Conservation (phyloP, 2,329 filamentous ascomycete species). For the Botrytis paeoniae region DNA sequence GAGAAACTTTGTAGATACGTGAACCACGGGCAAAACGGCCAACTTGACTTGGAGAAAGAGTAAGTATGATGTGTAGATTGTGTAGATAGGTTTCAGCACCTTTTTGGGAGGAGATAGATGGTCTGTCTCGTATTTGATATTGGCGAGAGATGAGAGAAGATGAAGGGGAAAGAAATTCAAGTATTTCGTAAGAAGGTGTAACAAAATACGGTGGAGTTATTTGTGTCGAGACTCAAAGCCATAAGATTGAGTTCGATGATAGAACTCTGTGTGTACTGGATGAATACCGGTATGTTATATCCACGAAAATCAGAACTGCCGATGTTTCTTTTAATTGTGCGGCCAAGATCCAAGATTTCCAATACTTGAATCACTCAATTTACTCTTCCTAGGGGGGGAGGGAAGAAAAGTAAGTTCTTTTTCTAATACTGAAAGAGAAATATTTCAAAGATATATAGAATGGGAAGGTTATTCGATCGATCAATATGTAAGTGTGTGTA, state of each 20-base stretch:
- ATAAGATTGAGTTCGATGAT: background rate
- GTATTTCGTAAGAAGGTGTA: background rate
- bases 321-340: background rate
- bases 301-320: background rate
- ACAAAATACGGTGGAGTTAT: background rate
- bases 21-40: slow-evolving; percentile 1
- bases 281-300: background rate
- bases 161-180: background rate
- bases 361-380: background rate
- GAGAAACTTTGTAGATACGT: background rate
- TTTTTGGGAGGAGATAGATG: background rate
- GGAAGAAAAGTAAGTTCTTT: too few species aligned
- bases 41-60: background rate
- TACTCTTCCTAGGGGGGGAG: background rate
- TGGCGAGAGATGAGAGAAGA: background rate
- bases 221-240: background rate
- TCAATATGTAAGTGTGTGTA: background rate
- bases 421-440: background rate
- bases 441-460: background rate
- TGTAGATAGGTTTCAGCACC: background rate
- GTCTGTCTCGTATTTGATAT: background rate
- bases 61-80: background rate
- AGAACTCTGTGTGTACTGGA: background rate
- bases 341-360: background rate
- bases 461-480: background rate